Evolutionary conservation across 164 flowering plant species (phyloP), one percentile per base, ranked within the genome.

Genomic region (Kingdonia uniflora): DNA sequence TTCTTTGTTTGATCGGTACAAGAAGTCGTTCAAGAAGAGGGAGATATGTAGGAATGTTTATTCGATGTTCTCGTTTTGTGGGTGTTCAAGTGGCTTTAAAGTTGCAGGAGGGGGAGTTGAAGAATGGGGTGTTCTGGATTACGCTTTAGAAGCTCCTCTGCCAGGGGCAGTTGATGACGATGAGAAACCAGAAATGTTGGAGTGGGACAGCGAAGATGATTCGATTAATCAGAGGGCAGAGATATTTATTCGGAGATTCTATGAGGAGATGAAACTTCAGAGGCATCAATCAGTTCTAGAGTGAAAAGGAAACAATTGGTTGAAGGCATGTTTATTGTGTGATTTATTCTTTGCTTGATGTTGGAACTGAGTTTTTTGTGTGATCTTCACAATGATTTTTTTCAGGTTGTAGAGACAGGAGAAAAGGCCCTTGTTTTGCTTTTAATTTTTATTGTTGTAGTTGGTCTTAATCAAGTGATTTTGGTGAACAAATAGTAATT

Each of bases 151-250:
- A 19, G 64, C 61, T 19, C 26, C 56, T 15, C 41, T 19, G 11
- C 48, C 21, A 13, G 65, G 24, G 11, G 24, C 13, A 19, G 57
- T 15, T 16, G 46, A 12, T 19, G 51, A 33, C 20, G 60, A 59
- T n/a, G n/a, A 16, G 33, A 24, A 19, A 29, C 35, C n/a, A 3
- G 60, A 49, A 61, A 39, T 56, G 42, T 57, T 37, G 38, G 72
- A 66, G 49, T 59, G 16, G 14, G 51, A 55, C 2, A 69, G 54
- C 11, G 71, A 65, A 19, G 77, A 65, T 1, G 82, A 75, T 38
- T 84, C 79, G 0, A 73, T 84, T 52, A 86, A 84, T 66, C 57
- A 58, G 65, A 76, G 72, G 53, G 95, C 95, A 7, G 85, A 84
- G 81, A 69, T 42, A 63, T 84, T 83, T 64, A 86, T 83, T 39